Conservation (phyloP, 805 yeast genomes). For the Barnettozyma wickerhamii region DNA sequence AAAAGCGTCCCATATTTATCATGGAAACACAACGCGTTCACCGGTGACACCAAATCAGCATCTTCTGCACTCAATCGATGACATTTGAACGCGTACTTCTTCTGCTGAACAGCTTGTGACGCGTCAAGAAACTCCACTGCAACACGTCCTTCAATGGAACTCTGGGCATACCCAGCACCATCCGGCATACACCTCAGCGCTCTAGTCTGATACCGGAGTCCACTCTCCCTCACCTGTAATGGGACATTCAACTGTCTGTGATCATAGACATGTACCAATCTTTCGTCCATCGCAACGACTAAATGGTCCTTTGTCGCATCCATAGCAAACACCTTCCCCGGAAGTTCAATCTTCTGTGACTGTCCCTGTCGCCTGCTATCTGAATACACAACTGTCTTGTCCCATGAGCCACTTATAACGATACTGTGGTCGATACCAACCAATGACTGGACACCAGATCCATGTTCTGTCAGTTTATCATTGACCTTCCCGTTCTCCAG, state of each 20-base stretch:
- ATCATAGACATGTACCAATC: constrained; percentile 56
- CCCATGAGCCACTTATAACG: constrained; percentile 61
- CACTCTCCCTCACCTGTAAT: constrained; percentile 51
- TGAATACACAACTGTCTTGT: constrained; percentile 42
- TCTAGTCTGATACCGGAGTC: constrained; percentile 62
- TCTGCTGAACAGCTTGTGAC: constrained; percentile 33
- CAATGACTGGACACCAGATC: constrained; percentile 37
- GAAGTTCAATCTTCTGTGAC: constrained; percentile 22
- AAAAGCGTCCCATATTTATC: constrained; percentile 72
- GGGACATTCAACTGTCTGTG: constrained; percentile 42
- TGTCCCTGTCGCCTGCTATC: constrained; percentile 35
- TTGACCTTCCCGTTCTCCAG: constrained; percentile 36
- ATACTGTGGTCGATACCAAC: constrained; percentile 24
- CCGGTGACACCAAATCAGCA: constrained; percentile 63
- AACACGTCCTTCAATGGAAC: constrained; percentile 81
- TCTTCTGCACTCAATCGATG: constrained; percentile 54
- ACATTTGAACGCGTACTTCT: constrained; percentile 76
- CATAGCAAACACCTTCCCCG: constrained; percentile 58
- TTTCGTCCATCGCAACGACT: constrained; percentile 50
- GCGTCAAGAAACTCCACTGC: constrained; percentile 66
- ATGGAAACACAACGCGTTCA: constrained; percentile 74
- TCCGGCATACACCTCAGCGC: constrained; percentile 51
- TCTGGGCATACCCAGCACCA: constrained; percentile 55
- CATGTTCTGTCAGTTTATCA: constrained; percentile 29
- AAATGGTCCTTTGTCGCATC: constrained; percentile 44